Evolutionary conservation across 164 flowering plant species (phyloP), one percentile per base, ranked within the genome.

Genomic region (Magnolia sinica): DNA sequence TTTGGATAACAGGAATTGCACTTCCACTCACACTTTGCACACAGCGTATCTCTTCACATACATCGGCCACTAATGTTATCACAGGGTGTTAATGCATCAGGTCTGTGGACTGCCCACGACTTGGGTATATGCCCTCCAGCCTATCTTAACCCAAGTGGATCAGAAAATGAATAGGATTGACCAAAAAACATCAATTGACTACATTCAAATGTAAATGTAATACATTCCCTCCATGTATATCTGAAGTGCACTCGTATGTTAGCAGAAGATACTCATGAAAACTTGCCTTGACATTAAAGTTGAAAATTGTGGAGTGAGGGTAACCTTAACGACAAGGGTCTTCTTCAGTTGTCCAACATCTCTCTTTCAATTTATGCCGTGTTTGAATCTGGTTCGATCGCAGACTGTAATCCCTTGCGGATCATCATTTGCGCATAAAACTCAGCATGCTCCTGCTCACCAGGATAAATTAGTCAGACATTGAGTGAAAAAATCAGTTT

Each of bases 381-480:
- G 61, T 68, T 73, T 45, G 89, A 83, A 78, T 87, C 89, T 29
- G 89, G 87, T 80, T 87, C 87, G 58, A 85, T 84, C 1, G 81
- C 76, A 58, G 89, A 85, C 23, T 50, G 66, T 50, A 87, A 71
- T 7, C 89, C 89, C 68, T 84, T 74, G 59, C 78, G 81, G 9
- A 70, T 68, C 85, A 87, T 82, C 89, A 87, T 87, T 70, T 87
- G 84, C 7, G 86, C 61, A 73, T 85, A 87, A 63, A 85, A 85
- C 73, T 87, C 87, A 6, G 89, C 89, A 74, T 87, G 87, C 76
- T 87, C 89, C 89, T 87, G 85, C 49, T 29, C 69, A 80, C 37
- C 70, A 68, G 59, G 55, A 77, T 55, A 23, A 68, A 73, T 55
- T 23, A 58, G 29, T 18, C 2, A 16, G 37, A 14, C n/a, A 27